These are phyloP conservation scores for Pseudopyrenochaeta lycopersici DNA, from an alignment of 2,329 filamentous ascomycete species.

Conservation along the genomic window DNA sequence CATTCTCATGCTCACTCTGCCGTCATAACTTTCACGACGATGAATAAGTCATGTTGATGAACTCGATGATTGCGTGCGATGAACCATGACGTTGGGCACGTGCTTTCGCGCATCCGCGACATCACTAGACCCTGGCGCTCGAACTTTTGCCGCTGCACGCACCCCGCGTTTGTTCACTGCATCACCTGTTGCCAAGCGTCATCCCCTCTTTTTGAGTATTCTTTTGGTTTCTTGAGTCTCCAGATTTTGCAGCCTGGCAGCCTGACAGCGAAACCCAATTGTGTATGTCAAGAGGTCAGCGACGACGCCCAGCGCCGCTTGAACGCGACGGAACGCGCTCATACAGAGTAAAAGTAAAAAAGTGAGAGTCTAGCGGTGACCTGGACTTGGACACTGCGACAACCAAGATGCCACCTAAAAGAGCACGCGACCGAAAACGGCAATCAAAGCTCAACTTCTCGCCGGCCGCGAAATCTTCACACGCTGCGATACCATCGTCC, in stretches of 20 bases:
- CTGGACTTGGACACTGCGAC: background rate
- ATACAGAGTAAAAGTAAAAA: constrained; percentile 1
- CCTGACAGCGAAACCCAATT: no score
- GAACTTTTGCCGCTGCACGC: background rate
- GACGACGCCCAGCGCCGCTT: no score
- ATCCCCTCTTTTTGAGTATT: background rate
- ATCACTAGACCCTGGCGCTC: background rate
- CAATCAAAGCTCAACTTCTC: constrained; percentile 57
- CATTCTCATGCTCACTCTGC: no score
- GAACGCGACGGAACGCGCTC: constrained; percentile 7
- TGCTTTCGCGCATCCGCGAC: constrained; percentile 1
- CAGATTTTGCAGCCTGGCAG: no score
- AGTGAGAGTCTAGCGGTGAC: constrained; percentile 6
- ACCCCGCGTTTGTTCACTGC: no score
- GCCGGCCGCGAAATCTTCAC: constrained; percentile 52
- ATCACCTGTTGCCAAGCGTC: no score
- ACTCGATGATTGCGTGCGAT: no score
- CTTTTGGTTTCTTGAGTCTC: no score
- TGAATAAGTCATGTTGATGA: no score
- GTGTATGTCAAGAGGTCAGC: no score
- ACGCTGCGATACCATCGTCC: constrained; percentile 38
- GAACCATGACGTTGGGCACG: background rate
- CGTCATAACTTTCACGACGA: background rate
- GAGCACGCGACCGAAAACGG: constrained; percentile 35
- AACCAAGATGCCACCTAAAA: constrained; percentile 35